Base-by-base conservation (phyloP, 169 alveolate species). In the Plasmodium knowlesi region DNA sequence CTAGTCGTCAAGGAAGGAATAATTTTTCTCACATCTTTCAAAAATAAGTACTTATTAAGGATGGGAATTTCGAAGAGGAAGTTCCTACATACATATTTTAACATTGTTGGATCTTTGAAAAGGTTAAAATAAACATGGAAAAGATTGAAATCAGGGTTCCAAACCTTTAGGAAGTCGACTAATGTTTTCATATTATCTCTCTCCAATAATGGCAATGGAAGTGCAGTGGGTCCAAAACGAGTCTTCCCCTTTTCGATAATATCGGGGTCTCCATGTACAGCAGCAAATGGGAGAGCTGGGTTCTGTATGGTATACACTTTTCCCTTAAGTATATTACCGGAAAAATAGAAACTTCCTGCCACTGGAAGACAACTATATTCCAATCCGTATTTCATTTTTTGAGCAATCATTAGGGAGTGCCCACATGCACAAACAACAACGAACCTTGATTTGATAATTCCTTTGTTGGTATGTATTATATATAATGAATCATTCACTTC, bases 251-350 rank as follows among this genome's bases (percentile, higher is more conserved):
- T 84, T 19, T 92, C 96, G 0, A 96, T 96, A 10, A 97, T 95
- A 80, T 97, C 98, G 0, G 98, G 98, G 78, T 97, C 98, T 2
- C 98, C 98, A 92, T 97, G 98, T n/a, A 97, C 96, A 0, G 98
- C 98, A 19, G 98, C 98, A 83, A 97, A 97, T 30, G 98, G 98
- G 6, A 97, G 93, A 22, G 95, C 96, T 19, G 98, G 98, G 90
- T 97, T 96, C 76, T 97, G 98, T 37, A 97, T 97, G 8, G 98
- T 97, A 93, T 97, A 97, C 2, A 97, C 98, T 76, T 97, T 97
- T 12, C 98, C 98, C 37, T 94, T 94, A 71, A 97, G 83, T 37
- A 97, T 86, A 50, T 95, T 86, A 39, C 96, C 94, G 16, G 98
- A 91, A 82, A 97, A 97, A 91, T 97, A 97, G 84, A 97, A 97